Evolutionary conservation across 2,329 filamentous ascomycete genomes (phyloP), one percentile per base, ranked within the genome.

Genomic region (Eurotiales sp.): DNA sequence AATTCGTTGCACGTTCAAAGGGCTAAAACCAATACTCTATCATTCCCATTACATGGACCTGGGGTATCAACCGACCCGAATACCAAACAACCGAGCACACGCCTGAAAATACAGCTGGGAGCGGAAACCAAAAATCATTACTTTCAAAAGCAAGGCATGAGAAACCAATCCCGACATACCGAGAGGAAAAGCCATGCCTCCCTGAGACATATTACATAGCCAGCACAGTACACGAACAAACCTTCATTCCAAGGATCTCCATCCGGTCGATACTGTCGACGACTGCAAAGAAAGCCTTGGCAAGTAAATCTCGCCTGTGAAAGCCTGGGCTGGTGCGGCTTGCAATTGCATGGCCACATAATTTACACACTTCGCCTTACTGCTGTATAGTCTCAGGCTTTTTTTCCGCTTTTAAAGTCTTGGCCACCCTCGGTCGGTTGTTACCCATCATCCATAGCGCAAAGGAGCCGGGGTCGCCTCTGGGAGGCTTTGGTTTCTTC

Each of bases 381-480:
- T 67, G 60, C 53, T 60, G 60, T 57, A 62, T 57, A 55, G 61
- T 58, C 61, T 72, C 69, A 66, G 71, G 66, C 68, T 73, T 75
- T 70, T 75, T 75, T 67, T 64, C 67, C 64, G 58, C 66, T 68
- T 75, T 77, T 70, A 69, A 70, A 66, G 68, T 58, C 64, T 68
- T 62, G 55, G 60, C 62, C n/a, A 58, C 47, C 41, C 59, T 60
- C 39, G 56, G 55, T 43, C 59, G 56, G 47, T 65, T 61, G 36
- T 63, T 60, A 37, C 73, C 73, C 44, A 72, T 63, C 70, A 76
- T 70, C 73, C 73, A 76, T 59, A 65, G 65, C 3, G 72, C 67
- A 53, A 76, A 71, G 15, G 66, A 64, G 12, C 66, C 62, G 15
- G 68, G 68, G 42, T 64, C 61, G 4, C 52, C 53, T 27, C 54